Evolutionary conservation across 768 basidiomycete genomes (phyloP).

Genomic region (Lactarius tabidus): DNA sequence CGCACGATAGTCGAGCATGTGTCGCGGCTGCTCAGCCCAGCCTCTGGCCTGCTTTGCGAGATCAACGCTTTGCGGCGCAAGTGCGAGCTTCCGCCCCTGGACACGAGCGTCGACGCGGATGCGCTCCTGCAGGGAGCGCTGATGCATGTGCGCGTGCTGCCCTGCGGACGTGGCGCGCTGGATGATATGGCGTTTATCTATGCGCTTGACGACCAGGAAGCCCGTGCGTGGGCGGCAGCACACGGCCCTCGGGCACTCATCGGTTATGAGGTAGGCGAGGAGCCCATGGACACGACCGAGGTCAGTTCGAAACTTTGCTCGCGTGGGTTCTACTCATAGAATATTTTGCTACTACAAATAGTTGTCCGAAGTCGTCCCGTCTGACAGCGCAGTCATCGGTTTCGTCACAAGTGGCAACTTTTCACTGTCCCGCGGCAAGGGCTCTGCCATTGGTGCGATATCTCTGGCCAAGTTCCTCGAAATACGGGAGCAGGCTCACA

Average conservation of each 20-base stretch:
- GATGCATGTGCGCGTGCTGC: conserved; percentile 58
- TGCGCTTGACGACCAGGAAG: conserved; percentile 51
- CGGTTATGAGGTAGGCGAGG: conserved; percentile 26
- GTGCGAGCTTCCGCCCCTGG: conserved; percentile 44
- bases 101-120: conserved; percentile 34
- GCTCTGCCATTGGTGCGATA: conserved; percentile 73
- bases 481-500: conserved; percentile 46
- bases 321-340: conserved; percentile 9
- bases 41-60: conserved; percentile 45
- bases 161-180: conserved; percentile 66
- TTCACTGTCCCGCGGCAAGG: conserved; percentile 74
- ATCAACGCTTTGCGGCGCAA: conserved; percentile 59
- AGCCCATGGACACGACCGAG: conserved; percentile 32
- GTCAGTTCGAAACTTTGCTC: conserved; percentile 19
- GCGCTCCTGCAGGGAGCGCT: conserved; percentile 58
- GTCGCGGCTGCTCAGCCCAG: conserved; percentile 38
- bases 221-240: conserved; percentile 43
- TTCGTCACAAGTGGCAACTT: conserved; percentile 82
- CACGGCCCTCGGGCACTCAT: conserved; percentile 28
- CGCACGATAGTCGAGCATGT: conserved; percentile 43
- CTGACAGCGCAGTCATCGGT: conserved; percentile 56
- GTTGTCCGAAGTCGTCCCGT: conserved; percentile 45
- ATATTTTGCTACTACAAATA: conserved; percentile 28
- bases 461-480: conserved; percentile 51
- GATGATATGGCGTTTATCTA: conserved; percentile 75